Evolutionary conservation across 306 rosid species (phyloP).

Genomic region (Lotus japonicus): DNA sequence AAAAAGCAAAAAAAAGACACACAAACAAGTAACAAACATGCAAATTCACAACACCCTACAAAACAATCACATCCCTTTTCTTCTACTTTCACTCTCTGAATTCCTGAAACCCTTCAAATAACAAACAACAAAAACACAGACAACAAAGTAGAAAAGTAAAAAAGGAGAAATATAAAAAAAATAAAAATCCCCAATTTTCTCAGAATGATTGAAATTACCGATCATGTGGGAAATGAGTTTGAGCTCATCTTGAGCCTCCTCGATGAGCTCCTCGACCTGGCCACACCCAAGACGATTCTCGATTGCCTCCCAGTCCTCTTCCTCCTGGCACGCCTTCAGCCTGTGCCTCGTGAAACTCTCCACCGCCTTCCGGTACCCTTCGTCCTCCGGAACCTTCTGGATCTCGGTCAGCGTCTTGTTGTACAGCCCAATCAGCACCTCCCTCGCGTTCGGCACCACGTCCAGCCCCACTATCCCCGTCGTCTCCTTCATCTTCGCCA

Average conservation of each 20-base stretch:
- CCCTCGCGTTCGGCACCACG: slow-evolving; percentile 81
- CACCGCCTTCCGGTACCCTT: slow-evolving; percentile 89
- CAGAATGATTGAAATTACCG: slow-evolving; percentile 30
- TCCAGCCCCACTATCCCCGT: slow-evolving; percentile 88
- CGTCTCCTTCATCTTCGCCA: slow-evolving; percentile 81
- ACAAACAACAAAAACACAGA: neutral
- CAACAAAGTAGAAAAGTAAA: neutral
- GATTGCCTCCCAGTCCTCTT: slow-evolving; percentile 72
- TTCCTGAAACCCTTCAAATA: too few relatives aligned
- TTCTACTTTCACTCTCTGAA: neutral
- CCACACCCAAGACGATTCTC: slow-evolving; percentile 78
- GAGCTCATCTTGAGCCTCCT: slow-evolving; percentile 90
- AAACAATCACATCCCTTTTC: neutral
- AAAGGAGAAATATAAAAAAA: too few relatives aligned
- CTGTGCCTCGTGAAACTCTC: slow-evolving; percentile 78
- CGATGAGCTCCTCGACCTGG: slow-evolving; percentile 94
- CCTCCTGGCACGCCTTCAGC: slow-evolving; percentile 70
- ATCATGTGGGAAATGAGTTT: slow-evolving; percentile 64
- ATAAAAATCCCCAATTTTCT: neutral
- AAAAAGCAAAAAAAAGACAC: neutral
- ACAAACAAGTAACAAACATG: neutral
- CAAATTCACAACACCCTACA: neutral
- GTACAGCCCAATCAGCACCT: slow-evolving; percentile 69
- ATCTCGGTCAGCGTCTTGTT: slow-evolving; percentile 74
- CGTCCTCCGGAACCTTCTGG: slow-evolving; percentile 80